Conservation (phyloP, 208 protist species). For the Acanthamoeba castellanii region DNA sequence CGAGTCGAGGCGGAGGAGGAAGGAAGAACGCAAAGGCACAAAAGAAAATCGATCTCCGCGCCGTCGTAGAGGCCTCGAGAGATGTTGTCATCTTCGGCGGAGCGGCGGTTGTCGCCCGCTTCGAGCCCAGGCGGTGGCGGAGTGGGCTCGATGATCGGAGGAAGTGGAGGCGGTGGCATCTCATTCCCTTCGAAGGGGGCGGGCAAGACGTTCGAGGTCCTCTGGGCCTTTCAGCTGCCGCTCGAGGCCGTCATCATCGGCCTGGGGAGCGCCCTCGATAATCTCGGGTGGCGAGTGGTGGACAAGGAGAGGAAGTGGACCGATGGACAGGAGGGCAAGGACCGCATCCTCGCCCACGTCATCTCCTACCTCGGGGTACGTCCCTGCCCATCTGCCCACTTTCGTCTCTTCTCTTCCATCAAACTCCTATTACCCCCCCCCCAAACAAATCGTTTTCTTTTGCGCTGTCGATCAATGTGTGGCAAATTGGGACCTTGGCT, state of each 20-base stretch:
- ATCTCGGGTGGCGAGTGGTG: neutral
- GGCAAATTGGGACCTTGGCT: no score
- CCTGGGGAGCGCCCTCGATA: neutral
- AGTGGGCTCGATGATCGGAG: neutral
- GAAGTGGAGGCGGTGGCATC: neutral
- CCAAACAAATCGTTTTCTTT: neutral
- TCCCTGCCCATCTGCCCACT: neutral
- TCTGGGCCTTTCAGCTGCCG: conserved; percentile 37
- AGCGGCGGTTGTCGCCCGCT: neutral
- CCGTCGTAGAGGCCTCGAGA: neutral
- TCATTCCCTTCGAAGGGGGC: conserved; percentile 13
- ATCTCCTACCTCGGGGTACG: conserved; percentile 25
- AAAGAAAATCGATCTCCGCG: neutral
- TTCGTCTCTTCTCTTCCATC: neutral
- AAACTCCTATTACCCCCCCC: conserved; percentile 31
- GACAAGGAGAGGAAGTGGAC: conserved; percentile 51
- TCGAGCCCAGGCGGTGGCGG: neutral
- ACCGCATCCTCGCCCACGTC: conserved; percentile 17
- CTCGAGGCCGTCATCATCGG: conserved; percentile 34
- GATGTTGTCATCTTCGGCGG: conserved; percentile 15
- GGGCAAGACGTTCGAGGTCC: conserved; percentile 32
- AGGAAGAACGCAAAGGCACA: neutral
- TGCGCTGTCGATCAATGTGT: neutral
- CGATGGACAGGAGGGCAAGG: conserved; percentile 29
- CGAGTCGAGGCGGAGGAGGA: neutral